phyloP scores from a whole-genome alignment of 495 filamentous ascomycete genomes.

The Parathielavia appendiculata region DNA sequence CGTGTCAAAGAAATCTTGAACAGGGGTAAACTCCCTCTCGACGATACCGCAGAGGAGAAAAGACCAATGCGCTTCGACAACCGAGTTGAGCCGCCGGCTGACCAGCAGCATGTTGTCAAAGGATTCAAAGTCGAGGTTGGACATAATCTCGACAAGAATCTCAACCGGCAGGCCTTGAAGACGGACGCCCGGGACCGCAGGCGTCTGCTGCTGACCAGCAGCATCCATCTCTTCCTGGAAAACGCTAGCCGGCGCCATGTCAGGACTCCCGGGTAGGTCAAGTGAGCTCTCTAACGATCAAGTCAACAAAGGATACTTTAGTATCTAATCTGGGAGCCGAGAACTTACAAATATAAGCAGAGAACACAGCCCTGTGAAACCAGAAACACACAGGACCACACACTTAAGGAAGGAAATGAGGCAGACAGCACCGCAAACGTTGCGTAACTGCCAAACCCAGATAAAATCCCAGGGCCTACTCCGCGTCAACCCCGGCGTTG shows the following conservation, averaged over 20 bases:
- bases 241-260: not conserved
- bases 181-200: not conserved
- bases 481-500: slow-evolving; percentile 61
- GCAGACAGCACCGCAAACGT: too few species aligned
- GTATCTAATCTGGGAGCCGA: too few species aligned
- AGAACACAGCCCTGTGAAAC: too few species aligned
- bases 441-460: not conserved
- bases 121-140: slow-evolving; percentile 26
- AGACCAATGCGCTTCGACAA: slow-evolving; percentile 26
- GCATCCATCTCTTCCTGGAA: not conserved
- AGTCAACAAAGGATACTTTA: too few species aligned
- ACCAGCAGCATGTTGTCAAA: slow-evolving; percentile 22
- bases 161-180: slow-evolving; percentile 28
- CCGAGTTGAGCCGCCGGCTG: slow-evolving; percentile 20
- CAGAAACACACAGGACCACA: too few species aligned
- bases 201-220: slow-evolving; percentile 2
- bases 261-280: too few species aligned
- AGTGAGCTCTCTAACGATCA: too few species aligned
- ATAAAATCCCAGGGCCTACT: slow-evolving; percentile 5
- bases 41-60: slow-evolving; percentile 27
- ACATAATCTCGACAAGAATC: slow-evolving; percentile 32
- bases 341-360: too few species aligned
- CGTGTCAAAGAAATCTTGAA: slow-evolving; percentile 56
- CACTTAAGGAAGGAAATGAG: too few species aligned
- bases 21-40: slow-evolving; percentile 54